Evolutionary conservation across 768 basidiomycete genomes (phyloP).

Genomic region (Leccinum ochraceum): DNA sequence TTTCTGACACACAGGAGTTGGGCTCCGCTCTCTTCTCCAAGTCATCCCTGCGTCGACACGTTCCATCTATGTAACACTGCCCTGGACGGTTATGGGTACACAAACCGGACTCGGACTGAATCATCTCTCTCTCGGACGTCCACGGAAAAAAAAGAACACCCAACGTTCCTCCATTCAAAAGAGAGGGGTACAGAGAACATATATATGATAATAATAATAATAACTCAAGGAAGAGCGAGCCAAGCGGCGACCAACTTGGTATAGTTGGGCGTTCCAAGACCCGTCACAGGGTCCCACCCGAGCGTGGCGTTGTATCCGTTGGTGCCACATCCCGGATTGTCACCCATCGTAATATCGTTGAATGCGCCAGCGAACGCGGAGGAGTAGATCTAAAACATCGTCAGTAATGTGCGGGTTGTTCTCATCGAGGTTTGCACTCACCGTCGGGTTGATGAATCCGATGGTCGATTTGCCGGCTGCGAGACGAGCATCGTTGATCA

Average conservation of each 20-base stretch:
- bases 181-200: no score
- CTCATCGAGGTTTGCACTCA: slow-evolving; percentile 29
- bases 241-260: slow-evolving; percentile 45
- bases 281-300: slow-evolving; percentile 37
- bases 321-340: slow-evolving; percentile 32
- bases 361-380: slow-evolving; percentile 14
- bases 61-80: no score
- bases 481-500: slow-evolving; percentile 40
- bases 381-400: slow-evolving; percentile 21
- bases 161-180: no score
- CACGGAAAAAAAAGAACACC: no score
- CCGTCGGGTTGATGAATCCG: slow-evolving; percentile 47
- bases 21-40: no score
- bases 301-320: slow-evolving; percentile 24
- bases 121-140: no score
- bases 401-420: neutral
- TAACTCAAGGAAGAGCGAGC: slow-evolving; percentile 38
- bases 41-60: no score
- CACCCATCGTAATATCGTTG: slow-evolving; percentile 23
- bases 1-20: no score
- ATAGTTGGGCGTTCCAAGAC: slow-evolving; percentile 47
- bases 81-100: no score
- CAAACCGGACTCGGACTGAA: no score
- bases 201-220: no score
- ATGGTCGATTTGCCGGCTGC: slow-evolving; percentile 33